Evolutionary conservation across 73 alveolate species (phyloP).

Genomic region (Tetrahymena borealis): DNA sequence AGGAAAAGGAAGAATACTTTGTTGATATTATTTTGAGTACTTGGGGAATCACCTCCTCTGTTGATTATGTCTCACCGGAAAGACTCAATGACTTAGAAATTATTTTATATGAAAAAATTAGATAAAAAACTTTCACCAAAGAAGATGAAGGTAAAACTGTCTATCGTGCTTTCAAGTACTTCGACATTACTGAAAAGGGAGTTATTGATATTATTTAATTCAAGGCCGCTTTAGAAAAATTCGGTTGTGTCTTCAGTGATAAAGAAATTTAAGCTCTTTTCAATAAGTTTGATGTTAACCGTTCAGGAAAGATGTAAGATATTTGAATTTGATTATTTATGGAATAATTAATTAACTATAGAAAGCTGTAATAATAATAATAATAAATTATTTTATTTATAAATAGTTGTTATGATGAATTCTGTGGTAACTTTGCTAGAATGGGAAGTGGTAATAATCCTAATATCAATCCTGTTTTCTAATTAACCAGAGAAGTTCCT

Average conservation of each 20-base stretch:
- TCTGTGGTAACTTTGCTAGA: slow-evolving; percentile 58
- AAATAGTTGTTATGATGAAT: slow-evolving; percentile 59
- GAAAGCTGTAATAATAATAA: too few species aligned
- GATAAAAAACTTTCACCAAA: slow-evolving; percentile 66
- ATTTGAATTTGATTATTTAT: too few species aligned
- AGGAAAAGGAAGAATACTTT: slow-evolving; percentile 79
- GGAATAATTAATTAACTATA: too few species aligned
- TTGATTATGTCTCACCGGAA: slow-evolving; percentile 60
- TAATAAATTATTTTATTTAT: too few species aligned
- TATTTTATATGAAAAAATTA: slow-evolving; percentile 60
- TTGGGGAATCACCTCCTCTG: slow-evolving; percentile 60
- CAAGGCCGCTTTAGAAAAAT: slow-evolving; percentile 56
- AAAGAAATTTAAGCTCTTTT: slow-evolving; percentile 61
- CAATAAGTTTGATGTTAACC: slow-evolving; percentile 58
- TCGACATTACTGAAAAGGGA: slow-evolving; percentile 61
- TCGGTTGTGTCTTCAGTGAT: slow-evolving; percentile 65
- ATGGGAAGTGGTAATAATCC: slow-evolving; percentile 80
- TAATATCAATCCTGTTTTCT: slow-evolving; percentile 73
- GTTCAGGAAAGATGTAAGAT: slow-evolving; percentile 50
- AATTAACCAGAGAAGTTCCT: slow-evolving; percentile 58
- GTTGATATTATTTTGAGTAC: slow-evolving; percentile 57
- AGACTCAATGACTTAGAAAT: slow-evolving; percentile 52
- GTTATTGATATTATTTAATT: slow-evolving; percentile 53
- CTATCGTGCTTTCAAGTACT: slow-evolving; percentile 57
- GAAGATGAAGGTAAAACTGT: slow-evolving; percentile 80